Base-by-base conservation (phyloP, 2,329 filamentous ascomycete genomes). In the Aspergillus intermedius region DNA sequence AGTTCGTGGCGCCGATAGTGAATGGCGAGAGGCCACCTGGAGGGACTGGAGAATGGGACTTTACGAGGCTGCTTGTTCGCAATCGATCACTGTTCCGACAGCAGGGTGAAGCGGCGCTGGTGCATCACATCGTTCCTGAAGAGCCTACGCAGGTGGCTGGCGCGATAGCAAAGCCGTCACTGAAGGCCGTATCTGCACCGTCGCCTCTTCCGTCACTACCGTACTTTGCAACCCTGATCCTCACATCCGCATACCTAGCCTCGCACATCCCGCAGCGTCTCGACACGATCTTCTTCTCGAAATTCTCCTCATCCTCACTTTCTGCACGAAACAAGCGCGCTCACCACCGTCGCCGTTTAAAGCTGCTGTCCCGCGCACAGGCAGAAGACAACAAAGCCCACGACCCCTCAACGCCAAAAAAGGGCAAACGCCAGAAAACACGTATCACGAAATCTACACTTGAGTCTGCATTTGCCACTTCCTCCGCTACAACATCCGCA, bases 1-100 rank as follows among this genome's bases (percentile, higher is more conserved):
- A 83, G 3, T 97, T 98, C 67, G 84, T 88, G 1, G 79, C 81
- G 5, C 91, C 91, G 0, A 79, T 97, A 21, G 69, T 84, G 1
- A 80, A 83, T 1, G 86, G 86, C n/a, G 84, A 86, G 50, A 48
- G 54, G 0, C 64, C 71, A 1, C 69, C 67, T 4, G 68, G 68
- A 4, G 54, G 57, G 22, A 60, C 52, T 34, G 7, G 86, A 1
- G 82, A 86, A 8, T 84, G 86, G 58, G 89, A 96, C 61, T 96
- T 96, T 68, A 84, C 87, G 12, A 85, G 87, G 53, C 75, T 98
- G 6, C 78, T 97, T 48, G 83, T 76, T n/a, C 68, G 64, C 43
- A 74, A 74, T 51, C 63, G 74, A 46, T 56, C 63, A 6, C 58
- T 77, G 35, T 75, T 76, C 58, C 70, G 74, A 42, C 62, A 68